Evolutionary conservation across 2,329 filamentous ascomycete genomes (phyloP).

Genomic region (Cordyceps javanica): DNA sequence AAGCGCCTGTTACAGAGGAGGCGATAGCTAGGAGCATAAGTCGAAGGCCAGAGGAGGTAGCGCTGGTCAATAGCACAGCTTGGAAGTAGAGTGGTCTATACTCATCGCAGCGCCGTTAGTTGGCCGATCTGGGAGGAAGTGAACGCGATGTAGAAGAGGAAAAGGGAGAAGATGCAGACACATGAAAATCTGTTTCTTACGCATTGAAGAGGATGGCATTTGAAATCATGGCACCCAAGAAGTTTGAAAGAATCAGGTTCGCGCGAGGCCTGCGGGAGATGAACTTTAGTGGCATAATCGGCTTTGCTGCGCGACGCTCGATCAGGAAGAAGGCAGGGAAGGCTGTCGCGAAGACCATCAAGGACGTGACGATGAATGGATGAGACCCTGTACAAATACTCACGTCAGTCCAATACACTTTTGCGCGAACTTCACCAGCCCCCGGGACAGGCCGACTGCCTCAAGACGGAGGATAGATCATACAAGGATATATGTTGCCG

Average conservation of each 20-base stretch:
- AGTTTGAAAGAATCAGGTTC: slow-evolving; percentile 52
- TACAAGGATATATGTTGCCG: slow-evolving; percentile 55
- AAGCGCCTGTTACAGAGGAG: slow-evolving; percentile 46
- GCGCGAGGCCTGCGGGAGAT: slow-evolving; percentile 43
- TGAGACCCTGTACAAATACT: slow-evolving; percentile 41
- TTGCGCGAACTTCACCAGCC: not conserved
- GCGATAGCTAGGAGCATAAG: slow-evolving; percentile 59
- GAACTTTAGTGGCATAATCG: slow-evolving; percentile 55
- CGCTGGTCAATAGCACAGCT: slow-evolving; percentile 61
- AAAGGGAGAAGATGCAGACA: not conserved
- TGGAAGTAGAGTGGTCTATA: slow-evolving; percentile 67
- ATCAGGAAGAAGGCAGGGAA: slow-evolving; percentile 47
- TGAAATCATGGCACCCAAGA: slow-evolving; percentile 42
- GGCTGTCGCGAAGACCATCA: slow-evolving; percentile 40
- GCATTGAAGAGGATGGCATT: slow-evolving; percentile 57
- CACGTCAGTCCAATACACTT: slow-evolving; percentile 1
- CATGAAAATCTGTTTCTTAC: slow-evolving; percentile 26
- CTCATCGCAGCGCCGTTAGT: not conserved
- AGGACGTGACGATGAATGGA: slow-evolving; percentile 47
- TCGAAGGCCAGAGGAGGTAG: slow-evolving; percentile 64
- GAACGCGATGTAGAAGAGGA: not conserved
- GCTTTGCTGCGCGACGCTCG: slow-evolving; percentile 43
- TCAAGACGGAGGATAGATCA: slow-evolving; percentile 15
- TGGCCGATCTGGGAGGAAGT: not conserved
- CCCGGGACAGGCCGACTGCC: not conserved